phyloP scores from a whole-genome alignment of 345 rosid species.

The Eucalyptus tenuipes region DNA sequence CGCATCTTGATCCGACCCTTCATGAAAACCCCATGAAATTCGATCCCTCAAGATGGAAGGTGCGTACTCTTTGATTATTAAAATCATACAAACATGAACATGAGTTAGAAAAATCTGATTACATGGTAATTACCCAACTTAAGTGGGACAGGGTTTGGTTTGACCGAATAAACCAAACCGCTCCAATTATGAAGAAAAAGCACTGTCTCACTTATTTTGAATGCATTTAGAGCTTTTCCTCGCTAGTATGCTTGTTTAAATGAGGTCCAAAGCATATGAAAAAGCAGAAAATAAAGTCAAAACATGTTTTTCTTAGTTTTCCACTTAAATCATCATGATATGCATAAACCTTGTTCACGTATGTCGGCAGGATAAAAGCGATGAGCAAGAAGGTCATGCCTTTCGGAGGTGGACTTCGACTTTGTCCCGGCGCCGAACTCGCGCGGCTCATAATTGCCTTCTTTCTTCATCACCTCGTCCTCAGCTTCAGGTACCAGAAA shows the following conservation, averaged over 20 bases:
- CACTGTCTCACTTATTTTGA: not conserved
- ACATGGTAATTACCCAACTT: not conserved
- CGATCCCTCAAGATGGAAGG: slow-evolving; percentile 84
- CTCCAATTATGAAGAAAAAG: not conserved
- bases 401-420: slow-evolving; percentile 79
- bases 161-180: not conserved
- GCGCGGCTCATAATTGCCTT: slow-evolving; percentile 56
- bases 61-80: not conserved
- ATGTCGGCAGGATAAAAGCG: slow-evolving; percentile 36
- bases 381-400: slow-evolving; percentile 48
- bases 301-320: not conserved
- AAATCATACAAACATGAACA: not conserved
- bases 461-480: slow-evolving; percentile 89
- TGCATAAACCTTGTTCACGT: not conserved
- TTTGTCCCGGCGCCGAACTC: slow-evolving; percentile 82
- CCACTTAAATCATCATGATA: not conserved
- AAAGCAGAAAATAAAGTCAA: not conserved
- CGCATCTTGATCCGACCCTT: slow-evolving; percentile 49
- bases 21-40: slow-evolving; percentile 60
- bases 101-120: not conserved
- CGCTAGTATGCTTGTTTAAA: not conserved
- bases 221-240: not conserved
- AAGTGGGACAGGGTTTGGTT: not conserved
- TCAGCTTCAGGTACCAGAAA: slow-evolving; percentile 37
- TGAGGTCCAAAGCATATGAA: not conserved